Evolutionary conservation across 345 rosid genomes (phyloP), one percentile per base, ranked within the genome.

Genomic region (Balakata baccata): DNA sequence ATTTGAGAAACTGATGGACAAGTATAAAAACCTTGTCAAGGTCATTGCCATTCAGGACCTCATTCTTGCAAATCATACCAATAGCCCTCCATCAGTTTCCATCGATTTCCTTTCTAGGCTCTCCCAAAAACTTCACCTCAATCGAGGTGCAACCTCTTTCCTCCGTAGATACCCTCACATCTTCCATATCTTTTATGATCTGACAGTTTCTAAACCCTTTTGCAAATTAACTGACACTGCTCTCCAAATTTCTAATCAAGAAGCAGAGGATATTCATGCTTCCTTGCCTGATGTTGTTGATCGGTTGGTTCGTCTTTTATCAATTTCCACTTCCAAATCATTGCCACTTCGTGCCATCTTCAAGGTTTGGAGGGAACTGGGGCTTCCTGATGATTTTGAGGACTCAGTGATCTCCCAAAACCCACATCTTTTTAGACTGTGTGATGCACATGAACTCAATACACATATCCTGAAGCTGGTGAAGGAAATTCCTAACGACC

Each of bases 341-440:
- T 52, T 92, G 81, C 98, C 99, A 1, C 91, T 92, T 45, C 89
- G 94, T 41, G 94, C 98, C 14, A 50, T 92, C 73, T 95, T 90
- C 72, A 92, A 95, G 82, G 96, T 92, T 18, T 95, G 97, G 99
- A 90, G 91, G 84, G 98, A 95, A 65, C 84, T 90, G 63, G 94
- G 97, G 7, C 92, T 94, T 67, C 99, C 99, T 1, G 96, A 90
- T 84, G 93, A 92, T 60, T 92, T 92, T 74, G 99, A 95, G 81
- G 93, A 89, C 73, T 90, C 99, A 7, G 89, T 92, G 50, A 89
- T 92, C 43, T 74, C 79, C 20, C 68, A 47, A 61, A 89, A 90
- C 82, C 72, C 85, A 13, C 81, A 86, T 74, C 38, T 90, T 13
- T 92, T 90, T 57, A 78, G 6, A 71, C 88, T 86, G n/a, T 77